These are phyloP conservation scores for Danielia oregonensis DNA, from an alignment of 805 yeast genomes.

Conservation along the genomic window DNA sequence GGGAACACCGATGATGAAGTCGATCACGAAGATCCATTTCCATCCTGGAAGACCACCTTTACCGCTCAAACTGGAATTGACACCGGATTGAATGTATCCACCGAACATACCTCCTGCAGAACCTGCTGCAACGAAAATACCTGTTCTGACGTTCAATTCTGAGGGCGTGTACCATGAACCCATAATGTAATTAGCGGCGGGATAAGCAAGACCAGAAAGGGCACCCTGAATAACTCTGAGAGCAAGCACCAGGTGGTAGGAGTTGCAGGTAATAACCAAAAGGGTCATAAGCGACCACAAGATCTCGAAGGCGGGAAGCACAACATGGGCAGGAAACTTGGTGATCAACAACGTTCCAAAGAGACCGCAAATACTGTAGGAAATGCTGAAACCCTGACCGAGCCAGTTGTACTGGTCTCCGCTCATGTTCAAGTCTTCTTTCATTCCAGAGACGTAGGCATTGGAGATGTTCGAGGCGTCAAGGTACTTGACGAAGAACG, in stretches of 20 bases:
- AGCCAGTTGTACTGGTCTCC: background rate
- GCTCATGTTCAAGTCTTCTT: background rate
- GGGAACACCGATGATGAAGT: conserved; percentile 54
- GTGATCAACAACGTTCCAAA: background rate
- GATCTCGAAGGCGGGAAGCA: background rate
- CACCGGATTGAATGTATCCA: conserved; percentile 4
- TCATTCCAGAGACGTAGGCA: conserved; percentile 1
- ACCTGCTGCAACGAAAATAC: conserved; percentile 4
- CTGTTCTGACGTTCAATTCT: conserved; percentile 1
- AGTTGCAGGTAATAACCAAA: conserved; percentile 1
- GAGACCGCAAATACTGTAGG: background rate
- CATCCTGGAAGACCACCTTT: conserved; percentile 33
- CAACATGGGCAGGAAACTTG: background rate
- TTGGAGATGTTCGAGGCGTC: conserved; percentile 1
- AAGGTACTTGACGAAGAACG: conserved; percentile 3
- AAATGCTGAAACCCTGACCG: background rate
- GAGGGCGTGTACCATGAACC: conserved; percentile 5
- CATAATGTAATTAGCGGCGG: conserved; percentile 4
- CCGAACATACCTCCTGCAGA: conserved; percentile 3
- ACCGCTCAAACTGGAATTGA: conserved; percentile 2
- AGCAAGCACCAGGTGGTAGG: background rate
- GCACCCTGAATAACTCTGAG: conserved; percentile 5
- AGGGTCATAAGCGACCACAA: background rate
- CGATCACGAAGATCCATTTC: conserved; percentile 64
- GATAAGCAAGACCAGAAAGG: conserved; percentile 3